Evolutionary conservation across 306 rosid species (phyloP).

Genomic region (Heteromeles arbutifolia): DNA sequence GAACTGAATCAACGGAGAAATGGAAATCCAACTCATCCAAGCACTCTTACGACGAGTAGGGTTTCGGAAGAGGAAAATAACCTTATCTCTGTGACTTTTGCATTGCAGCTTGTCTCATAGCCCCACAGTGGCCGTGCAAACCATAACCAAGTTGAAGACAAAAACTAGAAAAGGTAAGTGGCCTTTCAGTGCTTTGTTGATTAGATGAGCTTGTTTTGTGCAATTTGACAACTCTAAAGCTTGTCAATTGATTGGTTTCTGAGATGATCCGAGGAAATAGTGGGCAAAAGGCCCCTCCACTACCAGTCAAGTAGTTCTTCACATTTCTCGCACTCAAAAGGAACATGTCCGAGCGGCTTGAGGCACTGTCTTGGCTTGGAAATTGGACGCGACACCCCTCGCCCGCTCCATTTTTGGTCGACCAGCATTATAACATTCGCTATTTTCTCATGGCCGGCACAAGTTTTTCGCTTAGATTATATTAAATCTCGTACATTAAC

Average conservation of each 20-base stretch:
- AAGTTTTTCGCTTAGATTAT: neutral
- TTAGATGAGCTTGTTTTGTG: conserved; percentile 13
- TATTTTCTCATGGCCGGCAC: no score
- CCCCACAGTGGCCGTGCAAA: conserved; percentile 16
- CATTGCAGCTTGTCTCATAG: conserved; percentile 6
- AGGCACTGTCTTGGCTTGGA: neutral
- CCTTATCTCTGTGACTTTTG: conserved; percentile 29
- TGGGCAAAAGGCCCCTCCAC: neutral
- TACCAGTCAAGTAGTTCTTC: neutral
- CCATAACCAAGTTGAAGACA: conserved; percentile 22
- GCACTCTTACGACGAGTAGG: conserved; percentile 38
- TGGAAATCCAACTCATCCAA: conserved; percentile 52
- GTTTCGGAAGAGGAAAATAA: conserved; percentile 34
- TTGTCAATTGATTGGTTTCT: conserved; percentile 14
- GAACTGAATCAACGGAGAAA: neutral
- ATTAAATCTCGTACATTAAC: neutral
- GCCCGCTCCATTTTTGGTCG: no score
- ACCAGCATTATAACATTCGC: no score
- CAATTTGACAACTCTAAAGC: conserved; percentile 40
- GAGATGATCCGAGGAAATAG: neutral
- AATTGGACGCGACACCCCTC: neutral
- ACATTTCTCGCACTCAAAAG: neutral
- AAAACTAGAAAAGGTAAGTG: conserved; percentile 21
- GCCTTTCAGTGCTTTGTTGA: conserved; percentile 15
- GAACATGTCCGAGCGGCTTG: neutral